Base-by-base conservation (phyloP, 2,329 filamentous ascomycete species). In the Pyricularia sp. region DNA sequence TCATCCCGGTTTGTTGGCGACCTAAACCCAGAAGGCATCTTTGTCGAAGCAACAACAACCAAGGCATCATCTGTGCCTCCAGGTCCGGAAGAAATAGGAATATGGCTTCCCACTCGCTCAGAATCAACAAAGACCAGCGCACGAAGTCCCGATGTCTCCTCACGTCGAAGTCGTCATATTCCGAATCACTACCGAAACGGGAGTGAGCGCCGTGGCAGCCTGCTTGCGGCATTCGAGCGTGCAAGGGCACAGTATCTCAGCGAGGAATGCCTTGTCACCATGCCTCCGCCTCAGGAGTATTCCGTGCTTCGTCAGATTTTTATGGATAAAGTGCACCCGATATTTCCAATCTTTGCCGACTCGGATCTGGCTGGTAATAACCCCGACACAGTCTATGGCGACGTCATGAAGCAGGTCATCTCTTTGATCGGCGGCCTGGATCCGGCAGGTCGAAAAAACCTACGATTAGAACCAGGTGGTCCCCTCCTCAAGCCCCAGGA, bases 1-100 rank as follows among this genome's bases (percentile, higher is more conserved):
- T 73, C 76, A 7, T 77, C 80, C 1, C 83, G 86, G 7, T 88
- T 87, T 68, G 82, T 88, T 55, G 85, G 86, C 23, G 86, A 88
- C 72, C 73, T 87, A 31, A 88, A 86, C 71, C 86, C 86, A 1
- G 86, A 88, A 74, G 83, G 83, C 69, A 84, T 88, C 74, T 86
- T 89, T 69, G 79, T 86, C 72, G 84, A 87, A 71, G 85, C 84
- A 1, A 84, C 84, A 2, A 80, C 78, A 68, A 78, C 77, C 28
- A 72, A 72, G 31, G 77, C 77, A 28, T 50, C 42, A n/a, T 50
- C 42, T 50, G 20, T 75, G 75, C 12, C 82, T 84, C 0, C 71
- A 7, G 71, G 72, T 64, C 82, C 82, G 36, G 83, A 84, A 65
- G 85, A 85, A 59, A 80, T 87, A 0, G 86, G 86, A 7, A 82